These are phyloP conservation scores for Saturnispora halmiae DNA, from an alignment of 805 yeast genomes.

Conservation along the genomic window DNA sequence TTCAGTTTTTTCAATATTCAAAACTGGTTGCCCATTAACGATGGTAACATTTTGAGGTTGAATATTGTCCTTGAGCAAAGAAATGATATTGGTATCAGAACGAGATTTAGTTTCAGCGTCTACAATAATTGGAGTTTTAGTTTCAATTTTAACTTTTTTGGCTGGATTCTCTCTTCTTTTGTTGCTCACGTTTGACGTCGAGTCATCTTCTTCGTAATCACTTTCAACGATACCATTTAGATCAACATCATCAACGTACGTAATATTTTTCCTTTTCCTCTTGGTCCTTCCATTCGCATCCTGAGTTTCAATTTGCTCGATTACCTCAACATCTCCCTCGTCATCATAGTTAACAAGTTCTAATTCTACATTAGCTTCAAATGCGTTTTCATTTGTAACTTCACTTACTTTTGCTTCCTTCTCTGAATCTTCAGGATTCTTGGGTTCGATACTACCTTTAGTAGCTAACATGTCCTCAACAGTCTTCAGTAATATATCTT, in stretches of 20 bases:
- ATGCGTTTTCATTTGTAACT: constrained; percentile 4
- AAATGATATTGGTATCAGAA: too few relatives aligned
- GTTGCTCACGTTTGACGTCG: neutral
- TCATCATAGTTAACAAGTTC: neutral
- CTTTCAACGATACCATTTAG: constrained; percentile 7
- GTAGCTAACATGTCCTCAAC: constrained; percentile 28
- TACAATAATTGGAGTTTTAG: too few relatives aligned
- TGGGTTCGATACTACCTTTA: constrained; percentile 7
- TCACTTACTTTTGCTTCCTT: neutral
- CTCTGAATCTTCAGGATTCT: neutral
- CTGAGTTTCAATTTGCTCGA: neutral
- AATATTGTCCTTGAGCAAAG: too few relatives aligned
- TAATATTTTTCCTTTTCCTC: constrained; percentile 11
- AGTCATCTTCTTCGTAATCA: constrained; percentile 5
- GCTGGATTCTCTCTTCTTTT: neutral
- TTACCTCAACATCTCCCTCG: neutral
- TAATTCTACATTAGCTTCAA: constrained; percentile 9
- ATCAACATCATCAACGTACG: constrained; percentile 10
- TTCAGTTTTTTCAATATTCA: too few relatives aligned
- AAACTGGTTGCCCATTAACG: too few relatives aligned
- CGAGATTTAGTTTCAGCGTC: too few relatives aligned
- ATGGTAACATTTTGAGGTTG: too few relatives aligned
- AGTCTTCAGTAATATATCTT: constrained; percentile 44
- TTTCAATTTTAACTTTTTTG: neutral
- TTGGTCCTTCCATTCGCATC: neutral